Evolutionary conservation across 2,329 filamentous ascomycete species (phyloP), one percentile per base, ranked within the genome.

Genomic region (Tolypocladium cylindrosporum): DNA sequence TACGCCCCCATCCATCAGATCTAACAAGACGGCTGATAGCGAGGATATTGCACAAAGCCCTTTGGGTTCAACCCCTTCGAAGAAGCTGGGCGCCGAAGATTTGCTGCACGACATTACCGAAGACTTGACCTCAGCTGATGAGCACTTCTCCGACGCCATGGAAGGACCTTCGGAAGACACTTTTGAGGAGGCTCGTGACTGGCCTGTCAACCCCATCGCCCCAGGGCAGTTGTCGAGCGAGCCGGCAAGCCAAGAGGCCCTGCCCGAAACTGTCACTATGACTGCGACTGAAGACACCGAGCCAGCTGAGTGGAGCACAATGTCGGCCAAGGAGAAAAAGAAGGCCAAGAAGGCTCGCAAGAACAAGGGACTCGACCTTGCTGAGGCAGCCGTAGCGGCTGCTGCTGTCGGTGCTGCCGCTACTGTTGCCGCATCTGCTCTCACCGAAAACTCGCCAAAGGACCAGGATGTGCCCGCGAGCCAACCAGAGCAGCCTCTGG

Each of bases 111-210:
- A 68, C 9, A 62, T 63, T 39, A 21, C 62, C 6, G 71, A 74
- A 10, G 69, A 71, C 40, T 45, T 71, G 54, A 66, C 68, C 9
- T 72, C 72, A 40, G 65, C 67, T 14, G 71, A 73, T 55, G 71
- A 74, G 45, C 67, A 72, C 51, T 71, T 72, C 48, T 71, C 72
- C 6, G 72, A 74, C 43, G 71, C 71, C 11, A 31, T 65, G 9
- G 70, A 72, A 36, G 65, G 63, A 2, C 59, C 59, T 5, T 61
- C 62, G 3, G 64, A 65, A 27, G 63, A 68, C 37, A 59, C 55
- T 2, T 65, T 64, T 21, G 65, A 57, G n/a, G 53, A 57, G 19
- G 41, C 21, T 55, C 39, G 31, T 4, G 61, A 61, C 31, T 39
- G 34, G 10, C 45, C 61, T 42, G 42, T 51, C 6, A 50, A 57